Base-by-base conservation (phyloP, 2,329 filamentous ascomycete genomes). In the Nemania diffusa region DNA sequence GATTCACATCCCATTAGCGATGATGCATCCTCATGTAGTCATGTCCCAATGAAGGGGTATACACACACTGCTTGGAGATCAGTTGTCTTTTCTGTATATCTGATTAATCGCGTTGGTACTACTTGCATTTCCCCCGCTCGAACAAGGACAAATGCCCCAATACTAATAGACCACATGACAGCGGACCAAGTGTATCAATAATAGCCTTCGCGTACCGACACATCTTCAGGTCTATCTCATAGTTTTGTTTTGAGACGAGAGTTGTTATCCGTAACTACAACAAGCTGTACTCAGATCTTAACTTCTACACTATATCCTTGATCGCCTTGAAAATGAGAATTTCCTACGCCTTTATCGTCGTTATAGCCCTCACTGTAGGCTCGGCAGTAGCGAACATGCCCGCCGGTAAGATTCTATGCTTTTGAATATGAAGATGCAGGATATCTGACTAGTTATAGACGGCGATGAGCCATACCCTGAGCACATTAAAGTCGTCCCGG, bases 401-500 rank as follows among this genome's bases (percentile, higher is more conserved):
- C 22, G 26, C 20, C 52, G 48, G 57, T 61, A 15, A 61, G 57
- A 53, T 44, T 9, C 17, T 13, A 8, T 15, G n/a, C n/a, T 8
- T 5, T 52, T 22, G 1, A 42, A 11, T 8, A n/a, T 42, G 24
- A 17, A 3, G 2, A 27, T 52, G 5, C 44, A 4, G 5, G 3
- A 48, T 37, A 15, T 37, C 40, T 62, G 9, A 50, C 51, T 26
- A 13, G 17, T 48, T 2, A 0, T n/a, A 62, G 60, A 50, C 29
- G 26, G 15, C 8, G 60, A 62, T 17, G 51, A 57, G 24, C 51
- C 60, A 5, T 62, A 62, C 6, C 51, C 60, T 5, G 51, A 56
- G 27, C 60, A 62, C 27, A 55, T 62, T 15, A 57, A 26, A 24
- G 60, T 62, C 29, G 60, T 57, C 15, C 51, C 60, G 1, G 60